Percentiles rank a stretch among this genome's conserved stretches.
Evolutionary conservation across 1,284 basidiomycete species (phyloP).

Genomic region (Boletellus dicymbophilus): DNA sequence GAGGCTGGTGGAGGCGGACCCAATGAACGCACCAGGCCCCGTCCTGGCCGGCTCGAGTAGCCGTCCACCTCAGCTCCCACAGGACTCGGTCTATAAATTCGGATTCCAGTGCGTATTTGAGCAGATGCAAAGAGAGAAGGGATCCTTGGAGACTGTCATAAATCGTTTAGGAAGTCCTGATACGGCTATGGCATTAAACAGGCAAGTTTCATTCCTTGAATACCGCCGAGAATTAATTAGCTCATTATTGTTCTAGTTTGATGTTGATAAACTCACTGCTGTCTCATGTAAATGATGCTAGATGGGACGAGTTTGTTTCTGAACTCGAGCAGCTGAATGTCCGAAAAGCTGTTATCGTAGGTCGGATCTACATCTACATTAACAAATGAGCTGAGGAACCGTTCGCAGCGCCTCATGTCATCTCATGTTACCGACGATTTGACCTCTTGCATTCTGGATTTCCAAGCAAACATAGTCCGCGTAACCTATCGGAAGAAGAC

Average conservation of each 20-base stretch:
- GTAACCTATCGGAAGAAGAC: slow-evolving; percentile 82
- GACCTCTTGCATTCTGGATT: slow-evolving; percentile 86
- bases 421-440: slow-evolving; percentile 85
- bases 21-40: slow-evolving; percentile 59
- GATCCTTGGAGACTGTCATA: slow-evolving; percentile 76
- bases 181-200: slow-evolving; percentile 82
- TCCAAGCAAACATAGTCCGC: slow-evolving; percentile 87
- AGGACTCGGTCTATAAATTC: slow-evolving; percentile 75
- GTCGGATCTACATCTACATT: slow-evolving; percentile 26
- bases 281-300: slow-evolving; percentile 72
- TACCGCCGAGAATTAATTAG: slow-evolving; percentile 3
- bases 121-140: slow-evolving; percentile 71
- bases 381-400: slow-evolving; percentile 12
- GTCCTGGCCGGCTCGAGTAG: slow-evolving; percentile 62
- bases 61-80: slow-evolving; percentile 47
- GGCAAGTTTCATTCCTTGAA: slow-evolving; percentile 46
- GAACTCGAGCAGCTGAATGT: slow-evolving; percentile 82
- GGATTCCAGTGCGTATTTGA: slow-evolving; percentile 84
- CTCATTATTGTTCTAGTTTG: slow-evolving; percentile 51
- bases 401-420: slow-evolving; percentile 78
- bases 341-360: slow-evolving; percentile 81
- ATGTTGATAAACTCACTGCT: slow-evolving; percentile 89
- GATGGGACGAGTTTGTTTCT: slow-evolving; percentile 78
- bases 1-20: slow-evolving; percentile 83
- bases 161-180: slow-evolving; percentile 80